Percentiles rank a stretch among this genome's conserved stretches.
Conservation (phyloP, 2,329 filamentous ascomycete genomes). For the Xylariaceae sp. region DNA sequence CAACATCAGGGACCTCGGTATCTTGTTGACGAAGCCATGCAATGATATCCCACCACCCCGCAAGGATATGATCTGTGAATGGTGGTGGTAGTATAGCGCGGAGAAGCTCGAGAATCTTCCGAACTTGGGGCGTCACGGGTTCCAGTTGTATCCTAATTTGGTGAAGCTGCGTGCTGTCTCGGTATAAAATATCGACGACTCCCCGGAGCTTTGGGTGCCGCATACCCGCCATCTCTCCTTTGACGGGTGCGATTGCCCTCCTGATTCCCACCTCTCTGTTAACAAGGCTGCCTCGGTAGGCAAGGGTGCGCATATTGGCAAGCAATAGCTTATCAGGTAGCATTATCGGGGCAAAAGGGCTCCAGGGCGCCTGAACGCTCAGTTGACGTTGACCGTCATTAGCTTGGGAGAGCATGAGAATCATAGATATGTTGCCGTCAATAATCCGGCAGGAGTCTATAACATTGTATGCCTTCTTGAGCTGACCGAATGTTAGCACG, state of each 20-base stretch:
- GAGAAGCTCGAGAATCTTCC: conserved; percentile 55
- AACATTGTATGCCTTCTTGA: conserved; percentile 59
- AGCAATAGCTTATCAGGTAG: conserved; percentile 53
- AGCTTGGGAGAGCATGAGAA: conserved; percentile 63
- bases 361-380: conserved; percentile 72
- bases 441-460: conserved; percentile 66
- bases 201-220: conserved; percentile 55
- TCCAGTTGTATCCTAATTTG: conserved; percentile 63
- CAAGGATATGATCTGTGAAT: conserved; percentile 55
- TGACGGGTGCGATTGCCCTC: conserved; percentile 42
- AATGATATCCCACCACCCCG: conserved; percentile 68
- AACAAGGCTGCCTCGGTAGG: conserved; percentile 47
- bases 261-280: conserved; percentile 47
- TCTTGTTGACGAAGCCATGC: conserved; percentile 57
- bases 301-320: conserved; percentile 55
- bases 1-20: conserved; percentile 44
- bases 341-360: conserved; percentile 59
- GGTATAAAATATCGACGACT: conserved; percentile 60
- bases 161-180: conserved; percentile 53
- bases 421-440: conserved; percentile 61
- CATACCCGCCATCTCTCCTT: conserved; percentile 48
- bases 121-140: conserved; percentile 57
- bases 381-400: conserved; percentile 59
- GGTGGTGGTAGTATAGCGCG: conserved; percentile 57
- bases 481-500: conserved; percentile 43